These are phyloP conservation scores for Calocybe cyanea DNA, from an alignment of 768 basidiomycete species.

Conservation along the genomic window DNA sequence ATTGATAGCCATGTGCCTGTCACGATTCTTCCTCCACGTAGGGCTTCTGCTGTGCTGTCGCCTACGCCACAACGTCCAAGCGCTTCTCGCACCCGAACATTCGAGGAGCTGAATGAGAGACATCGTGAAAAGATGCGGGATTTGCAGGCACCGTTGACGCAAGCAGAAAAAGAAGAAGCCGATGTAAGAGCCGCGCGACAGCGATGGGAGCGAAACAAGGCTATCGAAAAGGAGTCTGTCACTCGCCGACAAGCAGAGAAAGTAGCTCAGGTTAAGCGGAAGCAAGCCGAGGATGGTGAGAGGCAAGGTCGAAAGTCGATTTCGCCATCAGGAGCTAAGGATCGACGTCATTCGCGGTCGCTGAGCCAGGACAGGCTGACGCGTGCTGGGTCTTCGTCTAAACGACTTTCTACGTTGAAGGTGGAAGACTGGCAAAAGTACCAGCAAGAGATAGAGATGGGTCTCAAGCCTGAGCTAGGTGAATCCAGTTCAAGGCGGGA, in stretches of 20 bases:
- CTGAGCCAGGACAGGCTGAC: slow-evolving; percentile 63
- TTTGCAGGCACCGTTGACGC: slow-evolving; percentile 82
- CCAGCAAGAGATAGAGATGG: slow-evolving; percentile 48
- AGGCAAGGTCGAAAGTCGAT: slow-evolving; percentile 28
- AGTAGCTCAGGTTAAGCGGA: slow-evolving; percentile 44
- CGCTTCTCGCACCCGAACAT: slow-evolving; percentile 60
- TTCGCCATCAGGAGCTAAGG: slow-evolving; percentile 28
- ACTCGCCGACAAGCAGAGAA: slow-evolving; percentile 69
- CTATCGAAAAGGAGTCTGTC: slow-evolving; percentile 72
- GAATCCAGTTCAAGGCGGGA: slow-evolving; percentile 29
- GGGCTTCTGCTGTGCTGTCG: slow-evolving; percentile 32
- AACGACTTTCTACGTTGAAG: slow-evolving; percentile 70
- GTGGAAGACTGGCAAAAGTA: slow-evolving; percentile 84
- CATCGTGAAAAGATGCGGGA: slow-evolving; percentile 82
- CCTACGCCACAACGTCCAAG: slow-evolving; percentile 50
- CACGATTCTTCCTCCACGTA: slow-evolving; percentile 46
- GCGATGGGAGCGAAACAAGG: slow-evolving; percentile 80
- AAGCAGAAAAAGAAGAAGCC: slow-evolving; percentile 73
- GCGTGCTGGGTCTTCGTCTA: slow-evolving; percentile 41
- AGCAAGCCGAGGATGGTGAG: slow-evolving; percentile 37
- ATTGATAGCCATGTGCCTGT: slow-evolving; percentile 29
- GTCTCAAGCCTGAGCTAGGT: slow-evolving; percentile 5
- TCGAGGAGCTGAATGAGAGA: slow-evolving; percentile 83
- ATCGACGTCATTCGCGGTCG: slow-evolving; percentile 45
- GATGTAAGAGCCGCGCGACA: slow-evolving; percentile 70